phyloP scores from a whole-genome alignment of 768 basidiomycete genomes.

The Suillus bovinus region DNA sequence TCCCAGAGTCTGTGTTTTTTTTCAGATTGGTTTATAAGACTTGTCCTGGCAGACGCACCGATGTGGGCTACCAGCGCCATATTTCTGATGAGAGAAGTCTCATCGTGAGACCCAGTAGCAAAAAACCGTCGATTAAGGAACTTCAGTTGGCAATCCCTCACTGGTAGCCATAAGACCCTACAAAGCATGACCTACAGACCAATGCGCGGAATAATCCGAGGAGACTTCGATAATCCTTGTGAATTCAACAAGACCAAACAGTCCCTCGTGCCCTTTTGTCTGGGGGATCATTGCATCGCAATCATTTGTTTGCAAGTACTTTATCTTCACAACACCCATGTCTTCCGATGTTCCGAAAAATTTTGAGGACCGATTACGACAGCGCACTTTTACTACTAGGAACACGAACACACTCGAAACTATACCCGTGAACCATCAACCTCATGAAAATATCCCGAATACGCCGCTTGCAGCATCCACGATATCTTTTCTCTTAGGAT shows the following conservation, averaged over 20 bases:
- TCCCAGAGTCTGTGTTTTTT: slow-evolving; percentile 68
- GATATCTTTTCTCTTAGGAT: slow-evolving; percentile 88
- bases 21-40: background rate
- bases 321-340: background rate
- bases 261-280: background rate
- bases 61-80: slow-evolving; percentile 91
- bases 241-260: slow-evolving; percentile 23
- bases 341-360: slow-evolving; percentile 24
- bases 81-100: slow-evolving; percentile 56
- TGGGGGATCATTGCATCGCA: background rate
- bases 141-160: background rate
- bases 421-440: slow-evolving; percentile 41
- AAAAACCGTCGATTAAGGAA: slow-evolving; percentile 17
- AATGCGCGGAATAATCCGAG: slow-evolving; percentile 1
- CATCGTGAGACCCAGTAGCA: slow-evolving; percentile 27
- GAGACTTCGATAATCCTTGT: background rate
- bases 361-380: slow-evolving; percentile 46
- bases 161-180: slow-evolving; percentile 6
- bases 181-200: slow-evolving; percentile 21
- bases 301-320: background rate
- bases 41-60: slow-evolving; percentile 43
- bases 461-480: slow-evolving; percentile 78
- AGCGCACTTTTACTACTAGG: slow-evolving; percentile 34
- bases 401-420: slow-evolving; percentile 53
- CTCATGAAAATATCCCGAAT: slow-evolving; percentile 74